Base-by-base conservation (phyloP, 257 asterid species). In the Solanum etuberosum region DNA sequence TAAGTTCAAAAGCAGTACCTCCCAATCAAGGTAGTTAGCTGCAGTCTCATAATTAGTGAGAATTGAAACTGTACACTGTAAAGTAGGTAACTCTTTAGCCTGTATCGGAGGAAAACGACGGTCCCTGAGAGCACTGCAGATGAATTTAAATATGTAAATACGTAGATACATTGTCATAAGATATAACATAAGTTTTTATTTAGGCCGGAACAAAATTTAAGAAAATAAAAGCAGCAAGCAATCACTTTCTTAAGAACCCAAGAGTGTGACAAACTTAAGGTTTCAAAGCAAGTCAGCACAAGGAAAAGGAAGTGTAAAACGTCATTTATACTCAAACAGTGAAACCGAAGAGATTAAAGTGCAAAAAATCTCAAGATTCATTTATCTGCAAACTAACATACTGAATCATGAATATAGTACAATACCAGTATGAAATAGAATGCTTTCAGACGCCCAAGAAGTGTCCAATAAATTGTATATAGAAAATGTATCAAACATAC, bases 11-110 rank as follows among this genome's bases (percentile, higher is more conserved):
- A 81, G 61, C 46, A 85, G 67, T 88, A 96, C 99, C 99, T 95
- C 99, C 99, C 99, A 97, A 88, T 97, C 99, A 88, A 96, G 98
- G 92, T 95, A 94, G 90, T 94, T 93, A 72, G 82, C 92, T 83
- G 89, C 99, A 89, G 86, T 90, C 93, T 97, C 99, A 87, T 96
- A 97, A 90, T 97, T 93, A 86, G 95, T 92, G 87, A 97, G 93
- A 86, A 96, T 88, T 82, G 99, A 96, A 91, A 97, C 98, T 71
- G 99, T 97, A 90, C 99, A 97, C 90, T 96, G 98, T 95, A 97
- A 91, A 86, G 63, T 65, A 71, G 99, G 96, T 88, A 97, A 89
- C 84, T 97, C 99, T 91, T 95, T 93, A 86, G 99, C 97, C 88
- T 96, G 97, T 93, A 97, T 94, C 10, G 99, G 99, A 84, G 98